Evolutionary conservation across 257 asterid genomes (phyloP), one percentile per base, ranked within the genome.

Genomic region (Solanum medicagineum): DNA sequence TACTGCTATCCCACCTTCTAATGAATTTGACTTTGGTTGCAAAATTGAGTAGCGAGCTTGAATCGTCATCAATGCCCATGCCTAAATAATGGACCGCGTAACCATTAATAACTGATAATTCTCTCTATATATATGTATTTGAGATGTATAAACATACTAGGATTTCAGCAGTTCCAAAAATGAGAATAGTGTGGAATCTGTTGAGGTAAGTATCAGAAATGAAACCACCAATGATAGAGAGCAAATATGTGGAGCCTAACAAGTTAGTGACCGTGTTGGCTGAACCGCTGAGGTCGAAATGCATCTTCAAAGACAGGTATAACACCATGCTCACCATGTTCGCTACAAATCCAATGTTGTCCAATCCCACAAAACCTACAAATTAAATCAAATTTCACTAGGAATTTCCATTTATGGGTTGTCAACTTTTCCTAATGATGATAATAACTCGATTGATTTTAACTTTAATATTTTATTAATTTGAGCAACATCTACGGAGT

Each of bases 341-440:
- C 1, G 98, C 96, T 7, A 93, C 90, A 62, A 94, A 93, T 3
- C 98, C 97, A 93, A 93, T 92, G 74, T 81, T 91, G 56, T 94
- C 98, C 88, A 94, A 32, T 60, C 92, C 93, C 68, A 86, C 75
- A 92, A 92, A 79, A 14, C 84, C 95, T 93, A 84, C 81, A 86
- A 16, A 24, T 20, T 36, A 10, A 53, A 79, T 36, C 83, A 80
- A 36, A 66, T n/a, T 22, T 12, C 15, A 36, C 32, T 45, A 36
- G 7, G n/a, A 59, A n/a, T 56, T 56, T 10, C 7, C 8, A 1
- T 56, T 19, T 56, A 19, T 56, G 11, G 4, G 1, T 56, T 56
- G 14, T 59, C n/a, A 24, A 13, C 10, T n/a, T 59, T n/a, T 59
- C 20, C 40, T 36, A 6, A 42, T 42, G 45, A 42, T 7, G 47